Percentiles rank a stretch among this genome's conserved stretches.
phyloP scores from a whole-genome alignment of 345 rosid genomes.

The Dimocarpus longan region DNA sequence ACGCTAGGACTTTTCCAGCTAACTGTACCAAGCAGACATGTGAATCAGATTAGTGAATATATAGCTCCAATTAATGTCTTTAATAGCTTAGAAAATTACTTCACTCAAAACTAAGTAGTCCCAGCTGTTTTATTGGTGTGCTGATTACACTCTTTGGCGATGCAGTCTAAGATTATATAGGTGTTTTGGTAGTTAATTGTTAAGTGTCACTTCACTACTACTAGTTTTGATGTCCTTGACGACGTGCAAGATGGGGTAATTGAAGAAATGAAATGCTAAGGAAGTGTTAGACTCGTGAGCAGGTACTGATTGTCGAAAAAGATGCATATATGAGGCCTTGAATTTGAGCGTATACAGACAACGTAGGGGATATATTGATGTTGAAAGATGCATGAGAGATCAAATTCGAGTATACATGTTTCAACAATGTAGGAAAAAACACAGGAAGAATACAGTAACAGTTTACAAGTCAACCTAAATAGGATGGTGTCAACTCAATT shows the following conservation, averaged over 20 bases:
- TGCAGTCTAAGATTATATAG: neutral
- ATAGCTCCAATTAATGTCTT: neutral
- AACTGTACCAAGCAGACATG: too few relatives aligned
- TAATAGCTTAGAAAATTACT: neutral
- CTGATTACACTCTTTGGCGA: neutral
- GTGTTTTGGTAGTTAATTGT: neutral
- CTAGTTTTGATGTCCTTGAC: neutral
- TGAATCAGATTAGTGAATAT: neutral
- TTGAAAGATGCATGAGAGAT: neutral
- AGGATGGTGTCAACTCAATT: neutral
- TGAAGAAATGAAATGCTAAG: neutral
- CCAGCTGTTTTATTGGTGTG: neutral
- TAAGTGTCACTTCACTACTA: neutral
- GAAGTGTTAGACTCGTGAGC: neutral
- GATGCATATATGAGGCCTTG: too few relatives aligned
- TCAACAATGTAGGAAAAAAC: neutral
- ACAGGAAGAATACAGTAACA: neutral
- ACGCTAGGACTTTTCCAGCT: too few relatives aligned
- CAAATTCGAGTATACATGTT: neutral
- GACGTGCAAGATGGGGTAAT: neutral
- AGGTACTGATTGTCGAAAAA: neutral
- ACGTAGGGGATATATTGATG: too few relatives aligned
- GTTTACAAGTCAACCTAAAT: too few relatives aligned
- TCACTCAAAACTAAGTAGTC: neutral
- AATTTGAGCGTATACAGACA: too few relatives aligned